Evolutionary conservation across 768 basidiomycete genomes (phyloP), one percentile per base, ranked within the genome.

Genomic region (Lactifluus piperatus): DNA sequence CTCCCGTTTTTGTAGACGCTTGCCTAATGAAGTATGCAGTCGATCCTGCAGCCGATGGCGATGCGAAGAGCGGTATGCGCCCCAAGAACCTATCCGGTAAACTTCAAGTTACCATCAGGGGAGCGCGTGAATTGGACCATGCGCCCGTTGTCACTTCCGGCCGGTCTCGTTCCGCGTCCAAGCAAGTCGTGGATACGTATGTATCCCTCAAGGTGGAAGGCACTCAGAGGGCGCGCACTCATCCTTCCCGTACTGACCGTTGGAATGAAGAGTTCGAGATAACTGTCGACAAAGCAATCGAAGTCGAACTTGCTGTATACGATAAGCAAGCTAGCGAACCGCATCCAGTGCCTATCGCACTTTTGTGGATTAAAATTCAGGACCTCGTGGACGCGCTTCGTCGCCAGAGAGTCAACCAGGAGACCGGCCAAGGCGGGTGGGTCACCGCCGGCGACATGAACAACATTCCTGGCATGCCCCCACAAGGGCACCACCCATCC

Each of bases 261-360:
- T 99, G 97, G 97, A 91, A 92, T 69, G 94, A 99, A 72, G 91
- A 94, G 59, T 97, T 98, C 62, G 93, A 95, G 72, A 91, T 99
- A 59, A 79, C 86, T 0, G 90, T 98, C 41, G 95, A 98, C 76
- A 98, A 98, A 73, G 94, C 95, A 14, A 97, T 95, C 70, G 97
- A 99, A 77, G 89, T 97, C 50, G 97, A 98, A 74, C 86, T 99
- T 52, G 90, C 92, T 30, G 82, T 99, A 32, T 94, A 93, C 67
- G 97, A 99, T 73, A 92, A 92, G 66, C 89, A 91, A 67, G 81
- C 82, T 20, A 86, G 84, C 57, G 91, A 93, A 62, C 75, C 76
- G 14, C 81, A 92, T 64, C 85, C 91, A 1, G 81, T 89, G 14
- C 94, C 94, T 34, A 94, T 98, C 62, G 97, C 95, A 29, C 79